Evolutionary conservation across 768 basidiomycete species (phyloP).

Genomic region (Amanita molliuscula): DNA sequence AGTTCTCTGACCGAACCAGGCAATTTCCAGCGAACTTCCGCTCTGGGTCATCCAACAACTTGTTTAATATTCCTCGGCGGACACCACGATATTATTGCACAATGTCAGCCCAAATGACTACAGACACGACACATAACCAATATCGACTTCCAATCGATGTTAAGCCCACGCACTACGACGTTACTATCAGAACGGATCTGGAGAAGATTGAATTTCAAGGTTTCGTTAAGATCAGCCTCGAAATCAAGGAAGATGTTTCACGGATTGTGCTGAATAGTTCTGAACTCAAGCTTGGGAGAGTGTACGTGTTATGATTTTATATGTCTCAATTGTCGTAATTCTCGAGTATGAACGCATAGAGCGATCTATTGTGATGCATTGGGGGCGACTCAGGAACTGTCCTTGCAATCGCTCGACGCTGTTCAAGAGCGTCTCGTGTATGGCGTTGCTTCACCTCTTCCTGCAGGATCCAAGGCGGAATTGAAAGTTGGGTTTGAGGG

Average conservation of each 20-base stretch:
- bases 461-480: slow-evolving; percentile 58
- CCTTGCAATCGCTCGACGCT: slow-evolving; percentile 43
- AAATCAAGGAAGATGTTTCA: slow-evolving; percentile 51
- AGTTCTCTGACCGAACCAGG: not conserved
- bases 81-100: not conserved
- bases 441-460: slow-evolving; percentile 45
- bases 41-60: not conserved
- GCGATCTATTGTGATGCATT: slow-evolving; percentile 46
- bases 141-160: slow-evolving; percentile 61
- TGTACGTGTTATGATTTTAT: slow-evolving; percentile 20
- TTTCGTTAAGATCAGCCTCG: slow-evolving; percentile 63
- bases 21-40: not conserved
- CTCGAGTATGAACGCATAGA: slow-evolving; percentile 12
- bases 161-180: slow-evolving; percentile 67
- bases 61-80: not conserved
- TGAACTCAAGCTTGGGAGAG: slow-evolving; percentile 45
- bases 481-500: slow-evolving; percentile 64
- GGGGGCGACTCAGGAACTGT: slow-evolving; percentile 34
- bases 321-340: not conserved
- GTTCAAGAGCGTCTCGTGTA: slow-evolving; percentile 58
- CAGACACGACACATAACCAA: slow-evolving; percentile 19
- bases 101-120: slow-evolving; percentile 18
- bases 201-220: slow-evolving; percentile 69
- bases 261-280: slow-evolving; percentile 57
- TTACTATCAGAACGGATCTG: slow-evolving; percentile 76